Evolutionary conservation across 2,329 filamentous ascomycete species (phyloP), one percentile per base, ranked within the genome.

Genomic region (Aspergillus luchuensis): DNA sequence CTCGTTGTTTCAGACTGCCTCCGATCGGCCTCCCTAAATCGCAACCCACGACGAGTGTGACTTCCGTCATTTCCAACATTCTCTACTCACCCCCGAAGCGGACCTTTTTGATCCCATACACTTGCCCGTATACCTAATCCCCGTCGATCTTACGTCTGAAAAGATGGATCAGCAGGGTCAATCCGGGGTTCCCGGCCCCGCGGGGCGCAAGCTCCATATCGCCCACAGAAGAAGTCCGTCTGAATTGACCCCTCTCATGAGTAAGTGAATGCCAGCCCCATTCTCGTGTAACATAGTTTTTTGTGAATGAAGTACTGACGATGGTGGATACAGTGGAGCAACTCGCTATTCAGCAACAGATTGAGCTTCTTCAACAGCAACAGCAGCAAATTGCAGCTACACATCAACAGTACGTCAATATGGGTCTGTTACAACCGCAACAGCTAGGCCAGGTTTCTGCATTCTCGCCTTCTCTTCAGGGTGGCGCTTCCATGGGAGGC

Each of bases 311-410:
- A 19, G 10, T 19, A 8, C 82, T 58, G 13, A 50, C n/a, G 21
- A 43, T 21, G 41, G 8, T 64, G 41, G 11, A 51, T 49, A 38
- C 71, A 96, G 93, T 97, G 91, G 94, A 97, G 83, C 93, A 97
- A 85, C 87, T 97, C 75, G 92, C 92, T 75, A 93, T 98, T 76
- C 93, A 97, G 81, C 94, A 97, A 82, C 94, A 98, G 81, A 97
- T 98, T 74, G 94, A 98, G 80, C 86, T 96, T 75, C 85, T 98
- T 73, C 94, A 98, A 82, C 92, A 97, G 78, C 95, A 98, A 78
- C 95, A 98, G 77, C 93, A 98, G 79, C 93, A 97, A 77, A 96
- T 98, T 74, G 91, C 96, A 80, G 92, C 92, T 70, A 95, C 92
- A 66, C 92, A 97, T 74, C 93, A 97, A 80, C 94, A 98, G 80